Base-by-base conservation (phyloP, 75 land plant species). In the Cunninghamia lanceolata region DNA sequence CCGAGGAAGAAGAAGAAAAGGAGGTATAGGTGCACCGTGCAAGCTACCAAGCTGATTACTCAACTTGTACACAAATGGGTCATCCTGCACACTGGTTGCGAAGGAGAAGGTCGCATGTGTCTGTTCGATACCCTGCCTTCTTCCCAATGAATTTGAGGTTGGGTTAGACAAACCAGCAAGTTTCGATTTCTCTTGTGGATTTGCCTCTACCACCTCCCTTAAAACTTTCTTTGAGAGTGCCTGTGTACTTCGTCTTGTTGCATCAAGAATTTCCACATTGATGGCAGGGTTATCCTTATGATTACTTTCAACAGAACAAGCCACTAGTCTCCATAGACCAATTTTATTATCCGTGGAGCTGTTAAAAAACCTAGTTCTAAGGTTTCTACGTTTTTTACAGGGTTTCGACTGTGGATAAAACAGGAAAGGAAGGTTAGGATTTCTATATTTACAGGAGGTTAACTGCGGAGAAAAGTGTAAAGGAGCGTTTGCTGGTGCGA, bases 61-160 rank as follows among this genome's bases (percentile, higher is more conserved):
- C 19, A 94, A 85, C 85, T 93, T 94, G 82, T 91, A 91, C 0
- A 94, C 91, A 73, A 94, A 83, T 11, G 94, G 95, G 45, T 94
- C 94, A 35, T 94, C 94, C 59, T 86, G 87, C 53, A 88, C 91
- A 63, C 38, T 88, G 0, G 89, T 86, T 63, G 92, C 88, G 50
- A 80, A 80, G 32, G 82, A 80, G 82, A 80, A 45, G n/a, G 82
- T 80, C 8, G 46, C 82, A 43, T 42, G 82, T 28, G 45, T 80
- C 82, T 40, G 45, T 19, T 80, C 82, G 10, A 80, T n/a, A n/a
- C 32, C 82, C 30, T 45, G 45, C 82, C 28, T 80, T 45, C 34
- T 80, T 28, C 47, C 82, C 14, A n/a, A 45, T 80, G 82, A 14
- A 8, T 28, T 43, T 45, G 10, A 47, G 30, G 82, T 43, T 43